A percentile compares a stretch with the other conserved stretches of the same genome.
phyloP scores from a whole-genome alignment of 306 rosid species.

The Quillaja saponaria region DNA sequence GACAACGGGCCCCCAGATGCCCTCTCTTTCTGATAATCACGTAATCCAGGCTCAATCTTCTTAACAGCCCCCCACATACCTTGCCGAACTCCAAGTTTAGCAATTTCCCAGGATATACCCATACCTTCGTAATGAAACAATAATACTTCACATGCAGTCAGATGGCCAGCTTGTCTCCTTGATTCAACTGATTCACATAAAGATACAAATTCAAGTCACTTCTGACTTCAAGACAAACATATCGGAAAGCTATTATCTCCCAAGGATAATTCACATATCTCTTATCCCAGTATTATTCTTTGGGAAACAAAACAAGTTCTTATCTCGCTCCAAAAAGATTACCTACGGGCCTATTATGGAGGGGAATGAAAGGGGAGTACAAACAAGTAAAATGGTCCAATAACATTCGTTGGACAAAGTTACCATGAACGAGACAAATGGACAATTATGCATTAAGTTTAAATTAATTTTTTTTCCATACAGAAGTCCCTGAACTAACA shows the following conservation, averaged over 20 bases:
- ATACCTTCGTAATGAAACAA: constrained; percentile 91
- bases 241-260: constrained; percentile 11
- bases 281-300: constrained; percentile 11
- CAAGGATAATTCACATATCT: constrained; percentile 8
- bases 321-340: not conserved
- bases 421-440: too few relatives aligned
- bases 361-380: too few relatives aligned
- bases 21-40: constrained; percentile 63
- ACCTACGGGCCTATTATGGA: not conserved
- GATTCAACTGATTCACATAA: constrained; percentile 71
- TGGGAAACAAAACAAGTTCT: constrained; percentile 16
- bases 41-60: constrained; percentile 84
- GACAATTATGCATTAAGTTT: too few relatives aligned
- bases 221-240: constrained; percentile 18
- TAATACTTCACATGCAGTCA: constrained; percentile 81
- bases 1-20: constrained; percentile 60
- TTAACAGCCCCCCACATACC: constrained; percentile 99
- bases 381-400: too few relatives aligned
- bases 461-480: too few relatives aligned
- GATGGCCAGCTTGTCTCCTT: constrained; percentile 55
- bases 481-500: too few relatives aligned
- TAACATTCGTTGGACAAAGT: too few relatives aligned
- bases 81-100: constrained; percentile 87
- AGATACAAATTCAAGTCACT: constrained; percentile 24
- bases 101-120: constrained; percentile 99